Conservation (phyloP, 192 early-diverging fungal species). For the Mortierella hygrophila region DNA sequence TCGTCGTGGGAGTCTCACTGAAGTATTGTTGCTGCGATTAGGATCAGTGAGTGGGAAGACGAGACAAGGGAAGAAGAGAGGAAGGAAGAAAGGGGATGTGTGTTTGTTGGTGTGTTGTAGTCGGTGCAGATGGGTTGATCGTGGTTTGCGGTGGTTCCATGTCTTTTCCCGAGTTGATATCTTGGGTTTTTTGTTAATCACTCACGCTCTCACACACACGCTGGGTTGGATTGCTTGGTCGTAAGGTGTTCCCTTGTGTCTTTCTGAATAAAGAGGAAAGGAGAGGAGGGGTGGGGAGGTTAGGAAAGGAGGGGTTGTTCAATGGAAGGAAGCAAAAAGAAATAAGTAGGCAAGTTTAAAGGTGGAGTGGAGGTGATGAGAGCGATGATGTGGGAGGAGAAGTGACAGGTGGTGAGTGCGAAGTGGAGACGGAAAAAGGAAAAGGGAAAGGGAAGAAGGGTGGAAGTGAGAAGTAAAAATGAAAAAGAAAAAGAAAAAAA, state of each 20-base stretch:
- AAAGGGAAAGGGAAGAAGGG: background rate
- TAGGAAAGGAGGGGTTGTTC: background rate
- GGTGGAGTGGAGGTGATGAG: background rate
- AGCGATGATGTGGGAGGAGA: background rate
- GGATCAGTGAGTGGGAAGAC: background rate
- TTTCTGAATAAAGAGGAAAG: background rate
- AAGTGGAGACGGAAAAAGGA: background rate
- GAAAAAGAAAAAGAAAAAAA: background rate
- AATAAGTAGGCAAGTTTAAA: background rate
- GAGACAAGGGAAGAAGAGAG: background rate
- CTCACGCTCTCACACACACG: background rate
- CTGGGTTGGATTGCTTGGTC: background rate
- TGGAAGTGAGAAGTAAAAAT: background rate
- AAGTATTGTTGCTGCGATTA: background rate
- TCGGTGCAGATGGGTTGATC: background rate
- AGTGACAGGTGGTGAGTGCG: background rate
- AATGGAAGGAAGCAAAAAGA: background rate
- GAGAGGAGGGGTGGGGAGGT: background rate
- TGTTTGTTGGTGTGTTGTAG: background rate
- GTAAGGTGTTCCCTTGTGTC: background rate
- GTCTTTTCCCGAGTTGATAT: background rate
- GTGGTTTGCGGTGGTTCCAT: background rate
- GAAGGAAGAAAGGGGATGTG: background rate
- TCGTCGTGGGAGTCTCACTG: background rate
- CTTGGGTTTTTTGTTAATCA: background rate